These are phyloP conservation scores for Penicillium silybi DNA, from an alignment of 495 filamentous ascomycete species.

Conservation along the genomic window DNA sequence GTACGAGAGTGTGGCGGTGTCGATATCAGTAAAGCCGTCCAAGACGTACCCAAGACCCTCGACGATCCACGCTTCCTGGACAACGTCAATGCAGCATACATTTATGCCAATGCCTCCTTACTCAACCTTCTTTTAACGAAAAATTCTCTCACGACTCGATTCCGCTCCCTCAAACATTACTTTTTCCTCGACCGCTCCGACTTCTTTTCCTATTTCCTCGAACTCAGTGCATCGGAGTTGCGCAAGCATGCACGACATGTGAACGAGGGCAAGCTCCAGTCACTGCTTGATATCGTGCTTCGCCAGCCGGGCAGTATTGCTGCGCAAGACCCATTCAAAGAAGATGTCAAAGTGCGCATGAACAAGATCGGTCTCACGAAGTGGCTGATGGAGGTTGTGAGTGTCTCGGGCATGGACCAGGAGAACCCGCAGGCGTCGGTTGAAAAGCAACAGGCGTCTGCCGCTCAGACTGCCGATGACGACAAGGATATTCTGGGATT, in stretches of 20 bases:
- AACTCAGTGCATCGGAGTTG: constrained; percentile 81
- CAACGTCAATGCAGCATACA: constrained; percentile 92
- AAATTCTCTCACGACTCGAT: constrained; percentile 78
- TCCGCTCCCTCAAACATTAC: constrained; percentile 93
- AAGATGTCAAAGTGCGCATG: constrained; percentile 96
- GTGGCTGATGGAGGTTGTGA: constrained; percentile 92
- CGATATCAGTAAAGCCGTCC: constrained; percentile 83
- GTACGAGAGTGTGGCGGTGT: constrained; percentile 96
- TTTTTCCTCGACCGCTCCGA: constrained; percentile 98
- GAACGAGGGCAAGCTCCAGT: constrained; percentile 90
- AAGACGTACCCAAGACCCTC: constrained; percentile 85
- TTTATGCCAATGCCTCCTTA: constrained; percentile 91
- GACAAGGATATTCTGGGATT: constrained; percentile 87
- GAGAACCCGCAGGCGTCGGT: constrained; percentile 60
- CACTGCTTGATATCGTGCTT: constrained; percentile 86
- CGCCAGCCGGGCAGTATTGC: constrained; percentile 94
- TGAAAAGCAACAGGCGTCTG: constrained; percentile 51
- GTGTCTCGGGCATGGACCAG: constrained; percentile 88
- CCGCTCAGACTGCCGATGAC: constrained; percentile 53
- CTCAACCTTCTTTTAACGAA: constrained; percentile 88
- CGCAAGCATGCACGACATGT: constrained; percentile 81
- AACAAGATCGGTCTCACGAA: constrained; percentile 90
- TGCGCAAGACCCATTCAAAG: constrained; percentile 92
- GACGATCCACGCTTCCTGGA: constrained; percentile 87
- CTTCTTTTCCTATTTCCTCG: constrained; percentile 96